These are phyloP conservation scores for Vaccinium corymbosum DNA, from an alignment of 148 eudicot genomes.

Conservation along the genomic window DNA sequence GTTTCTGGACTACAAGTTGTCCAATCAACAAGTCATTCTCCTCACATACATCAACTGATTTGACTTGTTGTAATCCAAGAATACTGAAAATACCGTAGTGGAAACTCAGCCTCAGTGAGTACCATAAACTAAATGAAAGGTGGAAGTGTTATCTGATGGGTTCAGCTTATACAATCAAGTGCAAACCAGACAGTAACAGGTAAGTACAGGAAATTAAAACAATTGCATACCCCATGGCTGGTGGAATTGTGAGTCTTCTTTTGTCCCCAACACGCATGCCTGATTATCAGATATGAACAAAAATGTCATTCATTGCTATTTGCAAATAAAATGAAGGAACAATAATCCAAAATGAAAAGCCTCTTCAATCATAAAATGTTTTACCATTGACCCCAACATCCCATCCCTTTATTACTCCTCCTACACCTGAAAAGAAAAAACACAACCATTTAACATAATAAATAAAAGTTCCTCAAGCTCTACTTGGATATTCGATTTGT, in stretches of 20 bases:
- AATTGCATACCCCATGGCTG: slow-evolving; percentile 79
- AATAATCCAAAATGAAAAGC: background rate
- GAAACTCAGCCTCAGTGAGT: no score
- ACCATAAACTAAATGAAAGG: background rate
- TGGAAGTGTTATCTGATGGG: background rate
- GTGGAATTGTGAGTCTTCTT: slow-evolving; percentile 90
- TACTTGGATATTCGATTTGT: background rate
- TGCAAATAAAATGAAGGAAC: background rate
- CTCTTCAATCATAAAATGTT: background rate
- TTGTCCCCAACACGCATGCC: slow-evolving; percentile 98
- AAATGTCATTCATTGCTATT: background rate
- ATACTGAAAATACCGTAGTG: no score
- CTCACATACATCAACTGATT: no score
- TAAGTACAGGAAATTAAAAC: background rate
- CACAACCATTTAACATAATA: slow-evolving; percentile 3
- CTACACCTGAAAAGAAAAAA: slow-evolving; percentile 51
- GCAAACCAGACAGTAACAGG: background rate
- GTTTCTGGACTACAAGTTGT: no score
- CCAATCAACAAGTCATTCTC: no score
- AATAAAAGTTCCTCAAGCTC: background rate
- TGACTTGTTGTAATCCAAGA: no score
- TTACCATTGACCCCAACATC: slow-evolving; percentile 95
- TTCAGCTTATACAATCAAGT: background rate
- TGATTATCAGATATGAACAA: slow-evolving; percentile 26
- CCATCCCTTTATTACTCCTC: slow-evolving; percentile 93